These are phyloP conservation scores for Glonium stellatum DNA, from an alignment of 495 filamentous ascomycete species.

Conservation along the genomic window DNA sequence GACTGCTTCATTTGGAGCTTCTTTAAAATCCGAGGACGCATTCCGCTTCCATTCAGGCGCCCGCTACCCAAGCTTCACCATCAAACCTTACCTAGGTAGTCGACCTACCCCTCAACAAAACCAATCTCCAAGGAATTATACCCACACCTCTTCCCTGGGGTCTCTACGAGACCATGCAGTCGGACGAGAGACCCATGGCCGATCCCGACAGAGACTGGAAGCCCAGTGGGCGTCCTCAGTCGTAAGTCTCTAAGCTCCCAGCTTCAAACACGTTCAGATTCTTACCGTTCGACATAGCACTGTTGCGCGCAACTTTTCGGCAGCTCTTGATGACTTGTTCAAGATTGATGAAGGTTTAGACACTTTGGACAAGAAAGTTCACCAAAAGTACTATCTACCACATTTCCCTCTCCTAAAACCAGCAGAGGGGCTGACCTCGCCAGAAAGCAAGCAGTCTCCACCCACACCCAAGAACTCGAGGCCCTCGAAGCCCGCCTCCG, in stretches of 20 bases:
- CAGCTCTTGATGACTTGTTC: constrained; percentile 83
- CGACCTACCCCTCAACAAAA: not conserved
- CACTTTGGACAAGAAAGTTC: constrained; percentile 66
- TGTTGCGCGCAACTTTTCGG: constrained; percentile 78
- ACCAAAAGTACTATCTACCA: constrained; percentile 64
- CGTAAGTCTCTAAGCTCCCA: constrained; percentile 49
- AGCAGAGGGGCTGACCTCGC: constrained; percentile 24
- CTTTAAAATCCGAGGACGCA: constrained; percentile 1
- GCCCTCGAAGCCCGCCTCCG: constrained; percentile 74
- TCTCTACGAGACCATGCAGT: constrained; percentile 20
- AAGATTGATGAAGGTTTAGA: constrained; percentile 65
- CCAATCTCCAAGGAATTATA: not conserved
- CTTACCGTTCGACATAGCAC: constrained; percentile 49
- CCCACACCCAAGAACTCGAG: constrained; percentile 73
- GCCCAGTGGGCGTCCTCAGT: constrained; percentile 71
- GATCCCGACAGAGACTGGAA: constrained; percentile 61
- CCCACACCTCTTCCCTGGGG: not conserved
- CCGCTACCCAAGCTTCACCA: not conserved
- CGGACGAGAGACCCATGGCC: constrained; percentile 9
- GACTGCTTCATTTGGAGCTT: constrained; percentile 19
- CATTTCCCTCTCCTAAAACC: not conserved
- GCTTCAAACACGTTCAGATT: constrained; percentile 15
- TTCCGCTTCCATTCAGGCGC: constrained; percentile 6
- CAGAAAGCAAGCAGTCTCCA: constrained; percentile 65
- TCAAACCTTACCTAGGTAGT: no score